A percentile compares a stretch with the other conserved stretches of the same genome.
These are phyloP conservation scores for Mimosa bimucronata DNA, from an alignment of 306 rosid genomes.

Conservation along the genomic window DNA sequence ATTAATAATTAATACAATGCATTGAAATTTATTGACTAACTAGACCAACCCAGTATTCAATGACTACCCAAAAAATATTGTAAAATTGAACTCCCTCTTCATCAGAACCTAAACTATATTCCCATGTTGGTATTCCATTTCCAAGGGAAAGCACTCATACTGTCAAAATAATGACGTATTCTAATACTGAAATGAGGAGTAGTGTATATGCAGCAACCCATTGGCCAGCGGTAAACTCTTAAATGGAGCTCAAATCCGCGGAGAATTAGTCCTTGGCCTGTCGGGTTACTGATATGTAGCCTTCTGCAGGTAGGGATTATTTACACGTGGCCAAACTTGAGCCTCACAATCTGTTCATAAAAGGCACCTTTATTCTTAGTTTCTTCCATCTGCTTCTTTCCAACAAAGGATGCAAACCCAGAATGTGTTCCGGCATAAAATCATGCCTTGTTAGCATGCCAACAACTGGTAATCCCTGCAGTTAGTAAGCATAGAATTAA, in stretches of 20 bases:
- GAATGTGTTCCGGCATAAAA: conserved; percentile 85
- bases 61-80: background rate
- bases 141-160: background rate
- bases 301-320: conserved; percentile 29
- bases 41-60: background rate
- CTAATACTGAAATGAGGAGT: conserved; percentile 7
- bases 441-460: conserved; percentile 92
- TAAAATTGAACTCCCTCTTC: background rate
- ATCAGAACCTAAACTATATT: background rate
- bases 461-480: conserved; percentile 83
- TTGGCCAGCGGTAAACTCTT: too few species aligned
- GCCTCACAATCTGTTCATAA: conserved; percentile 32
- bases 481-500: conserved; percentile 31
- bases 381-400: conserved; percentile 73
- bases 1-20: background rate
- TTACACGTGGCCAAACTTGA: conserved; percentile 26
- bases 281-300: background rate
- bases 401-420: conserved; percentile 73
- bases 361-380: conserved; percentile 55
- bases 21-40: background rate
- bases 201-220: too few species aligned
- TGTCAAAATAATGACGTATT: background rate
- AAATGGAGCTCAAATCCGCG: too few species aligned
- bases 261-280: too few species aligned
- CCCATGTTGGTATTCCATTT: conserved; percentile 8